phyloP scores from a whole-genome alignment of 2,329 filamentous ascomycete genomes.

The Arthrobotrys entomopaga region DNA sequence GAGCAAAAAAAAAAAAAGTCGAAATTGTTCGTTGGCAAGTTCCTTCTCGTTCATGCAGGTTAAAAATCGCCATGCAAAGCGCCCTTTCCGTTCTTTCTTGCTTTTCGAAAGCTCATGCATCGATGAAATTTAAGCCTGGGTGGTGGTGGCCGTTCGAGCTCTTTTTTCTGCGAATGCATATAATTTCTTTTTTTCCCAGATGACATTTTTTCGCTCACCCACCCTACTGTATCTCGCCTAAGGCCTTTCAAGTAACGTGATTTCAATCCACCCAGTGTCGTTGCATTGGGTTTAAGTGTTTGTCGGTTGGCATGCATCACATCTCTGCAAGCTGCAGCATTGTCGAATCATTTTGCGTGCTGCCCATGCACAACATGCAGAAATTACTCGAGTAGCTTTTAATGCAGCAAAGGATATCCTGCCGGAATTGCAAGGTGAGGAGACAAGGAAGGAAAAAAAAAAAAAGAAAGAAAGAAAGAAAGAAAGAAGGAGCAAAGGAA shows the following conservation, averaged over 20 bases:
- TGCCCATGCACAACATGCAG: slow-evolving; percentile 31
- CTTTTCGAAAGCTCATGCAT: slow-evolving; percentile 49
- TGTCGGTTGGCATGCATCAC: slow-evolving; percentile 49
- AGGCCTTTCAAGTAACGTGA: slow-evolving; percentile 46
- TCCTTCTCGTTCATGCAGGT: slow-evolving; percentile 37
- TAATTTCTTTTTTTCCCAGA: slow-evolving; percentile 36
- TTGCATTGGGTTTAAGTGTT: slow-evolving; percentile 48
- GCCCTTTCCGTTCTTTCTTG: slow-evolving; percentile 51
- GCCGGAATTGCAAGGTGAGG: slow-evolving; percentile 31
- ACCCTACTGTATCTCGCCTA: slow-evolving; percentile 52
- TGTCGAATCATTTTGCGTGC: slow-evolving; percentile 51
- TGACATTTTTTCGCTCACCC: slow-evolving; percentile 47
- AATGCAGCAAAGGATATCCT: background rate
- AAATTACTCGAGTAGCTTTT: background rate
- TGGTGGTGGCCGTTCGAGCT: slow-evolving; percentile 1
- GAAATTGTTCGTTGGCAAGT: slow-evolving; percentile 34
- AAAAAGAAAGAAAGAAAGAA: too few relatives aligned
- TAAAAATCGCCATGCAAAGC: slow-evolving; percentile 49
- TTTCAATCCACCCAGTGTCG: slow-evolving; percentile 11
- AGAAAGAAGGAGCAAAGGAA: too few relatives aligned
- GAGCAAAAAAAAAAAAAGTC: too few relatives aligned
- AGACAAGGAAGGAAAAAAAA: background rate
- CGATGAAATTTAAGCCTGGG: background rate
- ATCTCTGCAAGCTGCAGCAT: slow-evolving; percentile 18
- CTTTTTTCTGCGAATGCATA: slow-evolving; percentile 4